Evolutionary conservation across 2,329 filamentous ascomycete species (phyloP), one percentile per base, ranked within the genome.

Genomic region (Calonectria hawksworthii): DNA sequence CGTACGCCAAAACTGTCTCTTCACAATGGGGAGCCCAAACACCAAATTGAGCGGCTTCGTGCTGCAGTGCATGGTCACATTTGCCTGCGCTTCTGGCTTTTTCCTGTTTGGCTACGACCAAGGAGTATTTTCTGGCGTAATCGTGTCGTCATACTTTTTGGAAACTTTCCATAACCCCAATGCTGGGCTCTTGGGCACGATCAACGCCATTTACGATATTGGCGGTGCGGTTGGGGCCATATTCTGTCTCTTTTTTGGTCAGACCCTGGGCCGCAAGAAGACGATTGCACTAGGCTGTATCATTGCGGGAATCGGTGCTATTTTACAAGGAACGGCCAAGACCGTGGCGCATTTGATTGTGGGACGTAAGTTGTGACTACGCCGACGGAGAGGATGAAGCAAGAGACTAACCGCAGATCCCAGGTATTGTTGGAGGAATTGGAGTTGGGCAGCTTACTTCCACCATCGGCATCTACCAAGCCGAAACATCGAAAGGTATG

Each of bases 101-200:
- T 63, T 63, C 23, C 56, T 63, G 14, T 63, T 63, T 28, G 56
- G 56, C 3, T 63, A 28, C 56, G 56, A 63, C 34, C 56, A 63
- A 6, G 56, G 56, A 16, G 26, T 63, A 2, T 63, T 63, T 9
- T 63, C 56, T 23, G 56, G 56, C 7, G 56, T 63, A 4, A 63
- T 63, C 41, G 56, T 63, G 23, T 41, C 56, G 18, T 41, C 56
- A 21, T 36, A 63, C 16, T 63, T 63, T 26, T 38, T 63, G 34
- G n/a, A 41, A 26, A 63, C 56, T 5, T 63, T 63, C 18, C 8
- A 63, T 18, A 63, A 63, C 36, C 56, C 56, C 14, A 41, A 63
- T 26, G 36, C 56, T 3, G 26, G 26, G 3, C 56, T 63, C 3
- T 3, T 63, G 23, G 56, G 56, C 7, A 63, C 56, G 3, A 63